phyloP scores from a whole-genome alignment of 108 stramenopile species.

The Heterococcus sp. region DNA sequence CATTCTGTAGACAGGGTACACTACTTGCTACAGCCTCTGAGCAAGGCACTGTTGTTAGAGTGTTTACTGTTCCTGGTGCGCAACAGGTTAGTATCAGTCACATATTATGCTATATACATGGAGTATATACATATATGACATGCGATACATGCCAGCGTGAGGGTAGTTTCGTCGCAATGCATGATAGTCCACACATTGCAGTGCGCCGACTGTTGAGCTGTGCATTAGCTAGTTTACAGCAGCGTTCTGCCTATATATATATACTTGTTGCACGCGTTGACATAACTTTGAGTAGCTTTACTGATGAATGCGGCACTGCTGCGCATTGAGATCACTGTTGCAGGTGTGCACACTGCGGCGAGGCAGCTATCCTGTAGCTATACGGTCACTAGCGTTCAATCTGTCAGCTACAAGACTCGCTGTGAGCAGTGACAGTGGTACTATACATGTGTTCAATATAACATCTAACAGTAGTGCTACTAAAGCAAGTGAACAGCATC shows the following conservation, averaged over 20 bases:
- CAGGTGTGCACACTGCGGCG: slow-evolving; percentile 49
- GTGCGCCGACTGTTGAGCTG: not conserved
- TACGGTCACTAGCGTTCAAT: slow-evolving; percentile 60
- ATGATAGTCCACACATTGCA: not conserved
- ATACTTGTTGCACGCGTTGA: not conserved
- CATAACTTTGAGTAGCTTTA: not conserved
- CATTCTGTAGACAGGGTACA: slow-evolving; percentile 51
- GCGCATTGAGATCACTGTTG: not conserved
- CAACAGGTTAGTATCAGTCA: slow-evolving; percentile 36
- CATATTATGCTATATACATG: too few relatives aligned
- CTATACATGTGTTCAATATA: slow-evolving; percentile 54
- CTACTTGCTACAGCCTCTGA: slow-evolving; percentile 58
- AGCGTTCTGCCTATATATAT: too few relatives aligned
- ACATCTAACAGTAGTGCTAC: too few relatives aligned
- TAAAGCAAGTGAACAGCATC: slow-evolving; percentile 53
- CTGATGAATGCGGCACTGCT: not conserved
- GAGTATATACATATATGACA: too few relatives aligned
- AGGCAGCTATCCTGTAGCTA: slow-evolving; percentile 43
- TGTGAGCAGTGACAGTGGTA: slow-evolving; percentile 51
- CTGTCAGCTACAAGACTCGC: slow-evolving; percentile 49
- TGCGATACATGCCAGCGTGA: too few relatives aligned
- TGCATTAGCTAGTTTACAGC: not conserved
- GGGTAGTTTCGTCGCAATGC: not conserved
- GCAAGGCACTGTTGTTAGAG: slow-evolving; percentile 55
- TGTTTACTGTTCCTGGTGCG: slow-evolving; percentile 54